These are phyloP conservation scores for Colletotrichum kahawae DNA, from an alignment of 2,329 filamentous ascomycete species.

Conservation along the genomic window DNA sequence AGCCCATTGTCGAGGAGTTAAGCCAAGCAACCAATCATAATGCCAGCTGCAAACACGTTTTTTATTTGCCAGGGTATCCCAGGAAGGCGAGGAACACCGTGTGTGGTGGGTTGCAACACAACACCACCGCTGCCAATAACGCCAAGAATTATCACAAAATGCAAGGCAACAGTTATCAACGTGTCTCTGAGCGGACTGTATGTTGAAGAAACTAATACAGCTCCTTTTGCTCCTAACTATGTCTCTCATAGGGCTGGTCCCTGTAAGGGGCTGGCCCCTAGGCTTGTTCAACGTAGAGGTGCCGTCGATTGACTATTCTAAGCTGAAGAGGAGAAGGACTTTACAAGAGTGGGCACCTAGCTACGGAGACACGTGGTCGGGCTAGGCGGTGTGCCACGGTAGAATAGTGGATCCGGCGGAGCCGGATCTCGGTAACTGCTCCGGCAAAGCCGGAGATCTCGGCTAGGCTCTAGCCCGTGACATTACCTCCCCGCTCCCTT, in stretches of 20 bases:
- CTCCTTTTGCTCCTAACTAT: rapidly evolving
- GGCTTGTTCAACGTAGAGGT: too few relatives aligned
- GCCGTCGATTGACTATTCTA: too few relatives aligned
- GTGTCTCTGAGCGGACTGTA: not conserved
- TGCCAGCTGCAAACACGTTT: not conserved
- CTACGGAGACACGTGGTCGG: too few relatives aligned
- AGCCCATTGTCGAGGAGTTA: not conserved
- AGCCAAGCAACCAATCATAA: not conserved
- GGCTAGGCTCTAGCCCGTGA: too few relatives aligned
- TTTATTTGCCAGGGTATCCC: not conserved
- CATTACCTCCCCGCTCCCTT: too few relatives aligned
- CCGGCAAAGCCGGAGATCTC: too few relatives aligned
- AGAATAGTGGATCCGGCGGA: too few relatives aligned
- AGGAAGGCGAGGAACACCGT: not conserved
- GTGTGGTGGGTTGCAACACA: not conserved
- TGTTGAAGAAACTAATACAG: not conserved
- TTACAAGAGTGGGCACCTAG: too few relatives aligned
- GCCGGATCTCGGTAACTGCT: too few relatives aligned
- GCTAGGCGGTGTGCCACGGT: too few relatives aligned
- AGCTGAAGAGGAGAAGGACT: too few relatives aligned
- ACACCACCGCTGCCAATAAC: not conserved
- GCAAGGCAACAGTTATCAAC: not conserved
- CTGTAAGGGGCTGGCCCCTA: too few relatives aligned
- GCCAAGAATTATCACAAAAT: not conserved
- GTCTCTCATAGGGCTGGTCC: not conserved